These are phyloP conservation scores for Pueraria montana DNA, from an alignment of 306 rosid species.

Conservation along the genomic window DNA sequence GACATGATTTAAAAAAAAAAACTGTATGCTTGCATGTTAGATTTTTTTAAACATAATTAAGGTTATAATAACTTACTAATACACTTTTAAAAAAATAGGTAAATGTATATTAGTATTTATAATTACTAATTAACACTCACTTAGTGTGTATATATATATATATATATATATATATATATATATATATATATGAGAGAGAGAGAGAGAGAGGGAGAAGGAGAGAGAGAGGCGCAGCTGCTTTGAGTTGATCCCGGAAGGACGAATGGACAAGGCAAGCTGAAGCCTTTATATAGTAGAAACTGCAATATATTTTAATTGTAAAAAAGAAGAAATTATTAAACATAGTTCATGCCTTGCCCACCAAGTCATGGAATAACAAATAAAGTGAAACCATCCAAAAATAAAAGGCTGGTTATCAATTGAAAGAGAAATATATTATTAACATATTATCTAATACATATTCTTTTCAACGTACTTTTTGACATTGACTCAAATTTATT, in stretches of 20 bases:
- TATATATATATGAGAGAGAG: slow-evolving; percentile 1
- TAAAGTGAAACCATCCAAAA: background rate
- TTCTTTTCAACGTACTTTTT: no score
- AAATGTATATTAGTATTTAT: no score
- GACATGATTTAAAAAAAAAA: no score
- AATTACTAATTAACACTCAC: no score
- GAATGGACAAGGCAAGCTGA: slow-evolving; percentile 5
- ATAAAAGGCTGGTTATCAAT: background rate
- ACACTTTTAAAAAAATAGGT: background rate
- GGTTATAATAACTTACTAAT: no score
- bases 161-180: background rate
- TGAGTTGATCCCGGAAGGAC: background rate
- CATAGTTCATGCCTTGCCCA: slow-evolving; percentile 16
- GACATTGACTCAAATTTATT: no score
- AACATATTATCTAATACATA: no score
- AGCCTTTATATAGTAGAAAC: slow-evolving; percentile 38
- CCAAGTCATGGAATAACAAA: slow-evolving; percentile 35
- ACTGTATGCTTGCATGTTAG: background rate
- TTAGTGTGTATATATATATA: no score
- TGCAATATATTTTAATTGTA: background rate
- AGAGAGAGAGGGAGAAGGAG: background rate
- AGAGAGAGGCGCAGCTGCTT: background rate
- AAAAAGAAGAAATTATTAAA: background rate
- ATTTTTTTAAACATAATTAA: no score
- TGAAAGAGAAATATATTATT: no score